Base-by-base conservation (phyloP, 176 grass and related monocot species). In the Cymbopogon citratus region DNA sequence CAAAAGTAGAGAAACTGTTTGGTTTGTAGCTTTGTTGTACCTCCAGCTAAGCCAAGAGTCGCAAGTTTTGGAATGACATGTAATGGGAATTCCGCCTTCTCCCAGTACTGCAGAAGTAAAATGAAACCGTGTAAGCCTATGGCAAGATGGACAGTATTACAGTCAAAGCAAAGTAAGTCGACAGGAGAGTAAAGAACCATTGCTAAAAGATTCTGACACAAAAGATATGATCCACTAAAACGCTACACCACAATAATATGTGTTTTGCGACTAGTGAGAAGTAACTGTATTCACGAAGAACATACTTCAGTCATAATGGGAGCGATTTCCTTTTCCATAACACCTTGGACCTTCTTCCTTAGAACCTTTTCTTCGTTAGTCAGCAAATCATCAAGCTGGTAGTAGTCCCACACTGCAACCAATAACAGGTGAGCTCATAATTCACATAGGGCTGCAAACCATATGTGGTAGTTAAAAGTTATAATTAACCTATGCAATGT, bases 11-110 rank as follows among this genome's bases (percentile, higher is more conserved):
- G 6, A 39, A 63, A 33, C 28, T 29, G 18, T 29, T 24, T 64
- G 14, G 56, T n/a, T 31, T 26, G 38, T 73, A 97, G 92, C 90
- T 97, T 91, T 51, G 86, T 94, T 71, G 90, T 97, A 28, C 90
- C 86, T 45, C 87, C 90, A 54, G 90, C 87, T 71, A 97, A 21
- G 56, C 83, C 64, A 77, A 94, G 80, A 70, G 75, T 64, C 44
- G 87, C 87, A 78, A 97, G 88, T 83, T 97, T 92, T 0, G 90
- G 92, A 87, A 97, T 85, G 39, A 84, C 56, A 48, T 89, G 92
- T 75, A 92, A 94, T 67, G 92, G 95, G 51, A 97, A 97, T 83
- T 94, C 92, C 27, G 87, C 94, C 43, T 97, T 94, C 83, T 97
- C 92, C 94, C 92, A 97, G 69, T 87, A 87, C 92, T 94, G 78